Percentiles rank a stretch among this genome's conserved stretches.
Conservation (phyloP, 148 eudicot genomes). For the Rhododendron griersonianum region DNA sequence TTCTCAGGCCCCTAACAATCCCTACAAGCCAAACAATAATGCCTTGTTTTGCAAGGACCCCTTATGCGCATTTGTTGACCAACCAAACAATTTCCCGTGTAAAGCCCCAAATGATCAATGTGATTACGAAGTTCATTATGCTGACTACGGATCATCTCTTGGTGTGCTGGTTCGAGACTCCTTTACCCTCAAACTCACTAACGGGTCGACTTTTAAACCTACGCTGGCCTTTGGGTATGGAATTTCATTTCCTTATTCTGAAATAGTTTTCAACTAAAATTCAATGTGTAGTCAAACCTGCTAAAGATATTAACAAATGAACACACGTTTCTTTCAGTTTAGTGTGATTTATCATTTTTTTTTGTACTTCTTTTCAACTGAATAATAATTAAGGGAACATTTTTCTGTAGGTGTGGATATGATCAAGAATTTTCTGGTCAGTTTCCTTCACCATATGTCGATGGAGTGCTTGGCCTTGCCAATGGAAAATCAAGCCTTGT, state of each 20-base stretch:
- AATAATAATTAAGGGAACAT: background rate
- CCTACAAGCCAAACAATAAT: conserved; percentile 19
- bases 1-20: conserved; percentile 15
- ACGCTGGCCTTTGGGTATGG: conserved; percentile 20
- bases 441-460: conserved; percentile 11
- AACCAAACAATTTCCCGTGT: conserved; percentile 12
- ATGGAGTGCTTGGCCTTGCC: conserved; percentile 26
- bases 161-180: conserved; percentile 24
- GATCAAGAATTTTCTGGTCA: conserved; percentile 15
- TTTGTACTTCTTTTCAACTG: background rate
- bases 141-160: conserved; percentile 20
- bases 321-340: background rate
- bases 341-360: background rate
- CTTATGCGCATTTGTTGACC: conserved; percentile 14
- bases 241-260: background rate
- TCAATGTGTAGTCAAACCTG: background rate
- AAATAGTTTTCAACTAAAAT: background rate
- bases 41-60: conserved; percentile 19
- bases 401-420: conserved; percentile 16
- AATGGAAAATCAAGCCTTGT: conserved; percentile 16
- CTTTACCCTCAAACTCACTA: conserved; percentile 12
- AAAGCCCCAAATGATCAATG: conserved; percentile 19
- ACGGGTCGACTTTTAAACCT: conserved; percentile 6
- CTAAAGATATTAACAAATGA: background rate
- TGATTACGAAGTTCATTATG: conserved; percentile 21